Evolutionary conservation across 192 early-diverging fungal genomes (phyloP).

Genomic region (Linnemannia zychae): DNA sequence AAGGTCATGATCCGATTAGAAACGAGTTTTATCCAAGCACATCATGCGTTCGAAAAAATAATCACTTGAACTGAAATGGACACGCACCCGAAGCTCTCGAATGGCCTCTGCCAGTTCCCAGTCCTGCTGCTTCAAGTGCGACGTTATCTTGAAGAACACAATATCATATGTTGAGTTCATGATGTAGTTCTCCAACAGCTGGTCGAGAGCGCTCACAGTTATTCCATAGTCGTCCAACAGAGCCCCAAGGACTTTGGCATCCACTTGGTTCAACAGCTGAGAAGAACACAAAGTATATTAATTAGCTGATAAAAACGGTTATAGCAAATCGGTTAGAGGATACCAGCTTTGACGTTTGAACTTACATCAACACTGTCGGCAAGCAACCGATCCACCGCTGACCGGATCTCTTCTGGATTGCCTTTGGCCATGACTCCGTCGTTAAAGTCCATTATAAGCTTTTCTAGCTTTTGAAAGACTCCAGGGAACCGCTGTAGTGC

Average conservation of each 20-base stretch:
- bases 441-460: constrained; percentile 50
- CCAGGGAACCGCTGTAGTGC: constrained; percentile 40
- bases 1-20: background rate
- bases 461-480: constrained; percentile 34
- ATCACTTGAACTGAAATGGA: background rate
- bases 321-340: background rate
- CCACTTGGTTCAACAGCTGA: constrained; percentile 49
- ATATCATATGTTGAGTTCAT: constrained; percentile 70
- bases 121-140: constrained; percentile 54
- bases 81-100: constrained; percentile 43
- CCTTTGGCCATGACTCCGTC: constrained; percentile 30
- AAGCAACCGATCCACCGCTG: constrained; percentile 27
- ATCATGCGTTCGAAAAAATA: background rate
- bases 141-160: constrained; percentile 65
- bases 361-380: constrained; percentile 37
- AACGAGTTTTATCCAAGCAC: background rate
- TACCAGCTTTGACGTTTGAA: background rate
- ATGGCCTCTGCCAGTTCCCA: constrained; percentile 52
- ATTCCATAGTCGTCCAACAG: constrained; percentile 32
- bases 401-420: constrained; percentile 37
- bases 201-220: constrained; percentile 34
- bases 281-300: background rate
- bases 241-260: constrained; percentile 13
- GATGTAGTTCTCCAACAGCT: constrained; percentile 60
- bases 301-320: background rate